A percentile compares a stretch with the other conserved stretches of the same genome.
phyloP scores from a whole-genome alignment of 306 rosid species.

The Cucumis hystrix region DNA sequence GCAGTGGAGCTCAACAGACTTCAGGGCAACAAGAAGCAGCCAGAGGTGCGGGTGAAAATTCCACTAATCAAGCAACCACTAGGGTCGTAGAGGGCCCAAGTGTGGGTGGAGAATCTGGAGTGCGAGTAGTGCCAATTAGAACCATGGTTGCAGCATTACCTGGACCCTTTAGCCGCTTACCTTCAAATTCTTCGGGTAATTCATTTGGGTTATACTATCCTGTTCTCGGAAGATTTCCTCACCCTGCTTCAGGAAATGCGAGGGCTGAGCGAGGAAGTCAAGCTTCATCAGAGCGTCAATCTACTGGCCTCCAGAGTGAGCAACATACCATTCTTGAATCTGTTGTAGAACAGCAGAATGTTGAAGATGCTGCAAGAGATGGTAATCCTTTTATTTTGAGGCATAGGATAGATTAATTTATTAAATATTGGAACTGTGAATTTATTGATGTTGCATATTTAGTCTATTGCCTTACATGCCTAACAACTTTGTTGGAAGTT shows the following conservation, averaged over 20 bases:
- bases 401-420: background rate
- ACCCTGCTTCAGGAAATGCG: slow-evolving; percentile 42
- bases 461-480: background rate
- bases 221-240: slow-evolving; percentile 65
- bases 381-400: slow-evolving; percentile 35
- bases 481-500: background rate
- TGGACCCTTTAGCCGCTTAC: slow-evolving; percentile 40
- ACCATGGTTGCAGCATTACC: slow-evolving; percentile 80
- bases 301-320: slow-evolving; percentile 16
- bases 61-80: slow-evolving; percentile 38
- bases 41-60: slow-evolving; percentile 26
- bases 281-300: slow-evolving; percentile 37
- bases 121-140: slow-evolving; percentile 77
- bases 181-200: slow-evolving; percentile 66
- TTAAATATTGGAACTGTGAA: background rate
- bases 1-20: slow-evolving; percentile 32
- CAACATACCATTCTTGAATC: slow-evolving; percentile 28
- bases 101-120: slow-evolving; percentile 49
- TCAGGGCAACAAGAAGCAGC: slow-evolving; percentile 44
- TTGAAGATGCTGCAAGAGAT: slow-evolving; percentile 47
- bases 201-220: slow-evolving; percentile 77
- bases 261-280: slow-evolving; percentile 47
- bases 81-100: slow-evolving; percentile 38
- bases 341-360: slow-evolving; percentile 30
- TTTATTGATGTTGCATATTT: background rate